These are phyloP conservation scores for Stentor roeselii DNA, from an alignment of 73 alveolate species.

Conservation along the genomic window DNA sequence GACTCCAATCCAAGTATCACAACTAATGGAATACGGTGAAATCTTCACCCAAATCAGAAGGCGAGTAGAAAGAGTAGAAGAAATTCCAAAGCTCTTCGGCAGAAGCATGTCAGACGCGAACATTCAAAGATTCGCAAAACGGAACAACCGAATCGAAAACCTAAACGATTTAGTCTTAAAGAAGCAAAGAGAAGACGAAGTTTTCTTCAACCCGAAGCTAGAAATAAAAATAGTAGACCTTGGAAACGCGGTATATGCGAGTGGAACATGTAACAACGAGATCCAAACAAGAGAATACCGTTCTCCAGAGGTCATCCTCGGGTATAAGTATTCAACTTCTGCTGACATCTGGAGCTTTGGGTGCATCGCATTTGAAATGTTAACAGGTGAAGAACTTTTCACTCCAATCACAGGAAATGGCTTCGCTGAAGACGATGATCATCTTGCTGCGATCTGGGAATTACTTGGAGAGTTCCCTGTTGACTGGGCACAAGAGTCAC, in stretches of 20 bases:
- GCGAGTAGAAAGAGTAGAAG: no score
- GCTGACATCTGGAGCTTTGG: conserved; percentile 97
- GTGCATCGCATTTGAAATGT: conserved; percentile 89
- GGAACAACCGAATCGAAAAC: no score
- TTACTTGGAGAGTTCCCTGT: conserved; percentile 49
- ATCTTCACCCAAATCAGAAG: no score
- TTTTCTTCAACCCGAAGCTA: conserved; percentile 60
- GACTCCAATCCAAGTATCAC: no score
- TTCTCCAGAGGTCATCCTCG: conserved; percentile 70
- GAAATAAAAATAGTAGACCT: conserved; percentile 84
- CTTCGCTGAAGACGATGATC: conserved; percentile 61
- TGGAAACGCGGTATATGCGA: conserved; percentile 95
- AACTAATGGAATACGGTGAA: no score
- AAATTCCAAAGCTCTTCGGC: no score
- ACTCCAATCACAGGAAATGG: conserved; percentile 77
- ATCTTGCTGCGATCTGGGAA: conserved; percentile 58
- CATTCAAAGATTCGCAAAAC: no score
- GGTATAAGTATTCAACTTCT: conserved; percentile 78
- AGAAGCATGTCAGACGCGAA: no score
- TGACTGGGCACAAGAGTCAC: conserved; percentile 28
- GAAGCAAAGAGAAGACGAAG: no score
- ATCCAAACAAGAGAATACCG: conserved; percentile 82
- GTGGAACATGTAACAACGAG: conserved; percentile 83
- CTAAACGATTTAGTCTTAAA: no score
- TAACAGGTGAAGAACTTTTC: conserved; percentile 93